A percentile compares a stretch with the other conserved stretches of the same genome.
Conservation (phyloP, 768 basidiomycete species). For the Sarcomyxa edulis region DNA sequence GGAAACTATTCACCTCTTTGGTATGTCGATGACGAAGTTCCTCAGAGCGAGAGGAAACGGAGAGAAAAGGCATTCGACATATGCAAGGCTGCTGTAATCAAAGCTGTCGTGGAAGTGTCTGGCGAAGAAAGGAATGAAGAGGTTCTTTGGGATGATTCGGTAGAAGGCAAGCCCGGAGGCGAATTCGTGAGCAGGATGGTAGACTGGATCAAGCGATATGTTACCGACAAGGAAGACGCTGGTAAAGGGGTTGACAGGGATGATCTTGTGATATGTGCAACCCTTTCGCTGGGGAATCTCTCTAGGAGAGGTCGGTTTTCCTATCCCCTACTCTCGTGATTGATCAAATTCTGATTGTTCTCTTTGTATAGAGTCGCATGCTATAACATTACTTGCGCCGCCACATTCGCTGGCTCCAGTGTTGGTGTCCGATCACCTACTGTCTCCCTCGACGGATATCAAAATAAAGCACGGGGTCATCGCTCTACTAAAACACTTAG, state of each 20-base stretch:
- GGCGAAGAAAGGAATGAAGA: slow-evolving; percentile 78
- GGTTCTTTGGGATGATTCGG: slow-evolving; percentile 68
- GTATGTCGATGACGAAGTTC: slow-evolving; percentile 33
- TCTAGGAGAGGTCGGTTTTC: slow-evolving; percentile 58
- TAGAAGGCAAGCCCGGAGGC: slow-evolving; percentile 55
- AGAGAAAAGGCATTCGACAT: slow-evolving; percentile 73
- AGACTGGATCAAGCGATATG: slow-evolving; percentile 64
- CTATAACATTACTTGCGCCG: slow-evolving; percentile 56
- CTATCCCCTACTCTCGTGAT: not conserved
- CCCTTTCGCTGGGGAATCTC: slow-evolving; percentile 78
- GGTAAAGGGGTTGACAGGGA: slow-evolving; percentile 35
- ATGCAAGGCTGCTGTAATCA: slow-evolving; percentile 83
- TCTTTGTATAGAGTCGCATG: slow-evolving; percentile 61
- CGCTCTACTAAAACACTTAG: slow-evolving; percentile 82
- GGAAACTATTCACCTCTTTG: slow-evolving; percentile 67
- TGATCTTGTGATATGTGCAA: slow-evolving; percentile 81
- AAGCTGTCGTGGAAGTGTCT: slow-evolving; percentile 79
- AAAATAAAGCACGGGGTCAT: slow-evolving; percentile 88
- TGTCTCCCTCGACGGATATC: slow-evolving; percentile 55
- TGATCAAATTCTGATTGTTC: slow-evolving; percentile 6
- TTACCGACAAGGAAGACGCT: slow-evolving; percentile 27
- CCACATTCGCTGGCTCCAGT: slow-evolving; percentile 61
- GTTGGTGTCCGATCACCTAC: slow-evolving; percentile 49
- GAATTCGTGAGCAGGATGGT: slow-evolving; percentile 71
- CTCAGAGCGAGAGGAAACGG: slow-evolving; percentile 45